Evolutionary conservation across 2,329 filamentous ascomycete species (phyloP).

Genomic region (Colletotrichum sp.): DNA sequence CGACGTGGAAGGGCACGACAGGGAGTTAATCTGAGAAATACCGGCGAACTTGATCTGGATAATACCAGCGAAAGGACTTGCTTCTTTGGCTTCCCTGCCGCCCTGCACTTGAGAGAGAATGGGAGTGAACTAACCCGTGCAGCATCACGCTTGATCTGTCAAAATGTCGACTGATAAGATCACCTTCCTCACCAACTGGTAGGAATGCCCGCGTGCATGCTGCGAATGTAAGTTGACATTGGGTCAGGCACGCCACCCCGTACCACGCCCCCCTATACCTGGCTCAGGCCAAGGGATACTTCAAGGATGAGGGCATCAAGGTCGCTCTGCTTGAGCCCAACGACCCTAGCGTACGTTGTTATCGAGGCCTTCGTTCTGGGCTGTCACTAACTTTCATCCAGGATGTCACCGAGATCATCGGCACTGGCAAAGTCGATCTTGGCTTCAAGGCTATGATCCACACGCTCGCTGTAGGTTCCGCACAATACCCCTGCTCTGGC

Average conservation of each 20-base stretch:
- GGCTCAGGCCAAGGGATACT: slow-evolving; percentile 77
- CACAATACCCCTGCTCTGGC: accelerated
- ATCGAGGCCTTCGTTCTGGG: accelerated
- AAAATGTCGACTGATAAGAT: slow-evolving; percentile 85
- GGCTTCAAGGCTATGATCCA: slow-evolving; percentile 89
- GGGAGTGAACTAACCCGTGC: slow-evolving; percentile 49
- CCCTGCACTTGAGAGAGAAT: slow-evolving; percentile 28
- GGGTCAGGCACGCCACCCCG: slow-evolving; percentile 75
- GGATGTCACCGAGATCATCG: slow-evolving; percentile 85
- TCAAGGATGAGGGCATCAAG: slow-evolving; percentile 77
- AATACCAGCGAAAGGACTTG: slow-evolving; percentile 90
- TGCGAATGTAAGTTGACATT: slow-evolving; percentile 1
- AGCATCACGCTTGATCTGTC: slow-evolving; percentile 49
- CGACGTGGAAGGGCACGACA: slow-evolving; percentile 20
- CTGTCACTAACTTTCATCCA: slow-evolving; percentile 28
- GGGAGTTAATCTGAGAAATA: slow-evolving; percentile 71
- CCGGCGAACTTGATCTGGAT: slow-evolving; percentile 86
- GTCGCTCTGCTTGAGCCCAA: slow-evolving; percentile 78
- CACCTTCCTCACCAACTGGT: slow-evolving; percentile 86
- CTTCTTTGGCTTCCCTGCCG: slow-evolving; percentile 61
- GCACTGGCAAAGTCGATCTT: slow-evolving; percentile 76
- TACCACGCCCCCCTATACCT: slow-evolving; percentile 82
- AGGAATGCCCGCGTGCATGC: slow-evolving; percentile 32
- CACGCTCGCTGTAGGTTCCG: slow-evolving; percentile 66
- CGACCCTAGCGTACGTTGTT: slow-evolving; percentile 67